Percentiles rank a stretch among this genome's conserved stretches.
Evolutionary conservation across 2,329 filamentous ascomycete species (phyloP).

Genomic region (Paraconiothyrium sp.): DNA sequence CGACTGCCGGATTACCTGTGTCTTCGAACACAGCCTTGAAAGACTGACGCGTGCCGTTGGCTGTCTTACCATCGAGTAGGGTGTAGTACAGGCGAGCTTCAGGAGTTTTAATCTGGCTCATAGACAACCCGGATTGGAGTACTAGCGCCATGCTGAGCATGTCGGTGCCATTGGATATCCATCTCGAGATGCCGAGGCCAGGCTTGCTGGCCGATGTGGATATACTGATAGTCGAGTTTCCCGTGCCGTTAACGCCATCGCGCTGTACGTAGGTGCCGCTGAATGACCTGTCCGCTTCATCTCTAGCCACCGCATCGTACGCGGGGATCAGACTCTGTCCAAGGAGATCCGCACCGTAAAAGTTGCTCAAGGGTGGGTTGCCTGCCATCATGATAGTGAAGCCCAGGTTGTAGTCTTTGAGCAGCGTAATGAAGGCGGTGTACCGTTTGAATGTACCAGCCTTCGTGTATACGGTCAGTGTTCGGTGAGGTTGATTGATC

Average conservation of each 20-base stretch:
- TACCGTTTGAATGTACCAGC: conserved; percentile 25
- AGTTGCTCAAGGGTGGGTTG: conserved; percentile 20
- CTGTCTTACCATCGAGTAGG: conserved; percentile 25
- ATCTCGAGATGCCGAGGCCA: conserved; percentile 25
- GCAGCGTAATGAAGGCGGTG: conserved; percentile 24
- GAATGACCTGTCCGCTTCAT: conserved; percentile 24
- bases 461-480: conserved; percentile 26
- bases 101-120: conserved; percentile 9
- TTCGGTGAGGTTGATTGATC: conserved; percentile 22
- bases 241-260: not conserved
- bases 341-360: conserved; percentile 24
- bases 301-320: conserved; percentile 26
- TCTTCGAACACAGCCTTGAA: conserved; percentile 39
- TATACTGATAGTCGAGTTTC: conserved; percentile 23
- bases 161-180: conserved; percentile 30
- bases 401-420: conserved; percentile 27
- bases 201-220: conserved; percentile 20
- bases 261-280: conserved; percentile 23
- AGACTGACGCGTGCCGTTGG: conserved; percentile 24
- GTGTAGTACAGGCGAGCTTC: conserved; percentile 36
- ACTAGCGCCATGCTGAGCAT: conserved; percentile 28
- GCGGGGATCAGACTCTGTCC: conserved; percentile 26
- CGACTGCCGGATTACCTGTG: conserved; percentile 24
- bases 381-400: conserved; percentile 30
- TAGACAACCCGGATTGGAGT: conserved; percentile 22